Evolutionary conservation across 2,329 filamentous ascomycete genomes (phyloP).

Genomic region (Acephala macrosclerotiorum): DNA sequence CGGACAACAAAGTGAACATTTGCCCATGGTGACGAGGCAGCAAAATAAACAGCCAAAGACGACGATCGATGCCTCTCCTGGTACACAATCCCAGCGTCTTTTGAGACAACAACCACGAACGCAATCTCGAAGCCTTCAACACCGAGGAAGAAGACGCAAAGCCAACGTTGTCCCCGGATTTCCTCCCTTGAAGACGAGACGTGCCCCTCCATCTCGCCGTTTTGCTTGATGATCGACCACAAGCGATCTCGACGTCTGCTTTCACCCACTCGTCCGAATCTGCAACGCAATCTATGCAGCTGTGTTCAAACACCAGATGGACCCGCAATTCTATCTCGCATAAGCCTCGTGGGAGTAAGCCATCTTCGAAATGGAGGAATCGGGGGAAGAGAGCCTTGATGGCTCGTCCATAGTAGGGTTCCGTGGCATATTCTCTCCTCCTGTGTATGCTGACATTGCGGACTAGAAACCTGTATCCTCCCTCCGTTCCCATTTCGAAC

Average conservation of each 20-base stretch:
- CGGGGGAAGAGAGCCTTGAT: constrained; percentile 68
- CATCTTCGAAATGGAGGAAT: constrained; percentile 50
- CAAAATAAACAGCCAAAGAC: background rate
- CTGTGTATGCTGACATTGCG: constrained; percentile 16
- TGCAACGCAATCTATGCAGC: constrained; percentile 26
- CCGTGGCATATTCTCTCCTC: constrained; percentile 14
- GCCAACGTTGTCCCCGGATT: constrained; percentile 18
- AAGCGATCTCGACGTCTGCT: constrained; percentile 11
- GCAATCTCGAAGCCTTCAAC: background rate
- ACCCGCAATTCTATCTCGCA: constrained; percentile 24
- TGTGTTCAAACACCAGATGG: constrained; percentile 32
- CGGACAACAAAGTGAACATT: constrained; percentile 6
- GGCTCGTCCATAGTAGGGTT: constrained; percentile 73
- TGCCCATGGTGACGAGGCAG: constrained; percentile 9
- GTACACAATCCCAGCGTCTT: background rate
- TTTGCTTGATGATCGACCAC: constrained; percentile 24
- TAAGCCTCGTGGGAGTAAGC: constrained; percentile 27
- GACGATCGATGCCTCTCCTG: background rate
- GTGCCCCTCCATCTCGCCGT: constrained; percentile 17
- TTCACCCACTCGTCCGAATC: background rate
- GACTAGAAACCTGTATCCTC: constrained; percentile 83
- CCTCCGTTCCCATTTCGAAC: constrained; percentile 82
- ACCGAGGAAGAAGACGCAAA: constrained; percentile 10
- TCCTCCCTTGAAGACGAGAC: constrained; percentile 21
- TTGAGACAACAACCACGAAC: background rate